Evolutionary conservation across 225 moss, liverwort and hornwort genomes (phyloP).

Genomic region (Pleurozium schreberi): DNA sequence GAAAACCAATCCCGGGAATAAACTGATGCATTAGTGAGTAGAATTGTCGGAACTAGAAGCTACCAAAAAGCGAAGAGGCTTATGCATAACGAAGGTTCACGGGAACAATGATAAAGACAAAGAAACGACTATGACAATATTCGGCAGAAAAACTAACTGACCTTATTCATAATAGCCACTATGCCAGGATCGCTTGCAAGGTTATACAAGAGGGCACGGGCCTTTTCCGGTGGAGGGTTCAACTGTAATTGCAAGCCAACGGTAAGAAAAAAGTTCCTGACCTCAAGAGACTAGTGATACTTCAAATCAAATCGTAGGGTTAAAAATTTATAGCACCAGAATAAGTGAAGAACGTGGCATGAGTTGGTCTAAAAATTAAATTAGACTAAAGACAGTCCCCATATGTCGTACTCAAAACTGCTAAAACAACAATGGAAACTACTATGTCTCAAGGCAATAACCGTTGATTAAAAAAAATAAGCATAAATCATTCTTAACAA

Average conservation of each 20-base stretch:
- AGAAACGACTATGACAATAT: neutral
- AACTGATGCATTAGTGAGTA: neutral
- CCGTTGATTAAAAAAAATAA: neutral
- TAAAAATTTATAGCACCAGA: neutral
- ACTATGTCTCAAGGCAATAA: neutral
- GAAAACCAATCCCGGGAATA: neutral
- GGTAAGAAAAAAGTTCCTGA: neutral
- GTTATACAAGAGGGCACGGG: constrained; percentile 63
- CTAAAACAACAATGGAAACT: neutral
- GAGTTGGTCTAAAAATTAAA: neutral
- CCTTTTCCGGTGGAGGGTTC: constrained; percentile 47
- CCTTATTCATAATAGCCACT: constrained; percentile 78
- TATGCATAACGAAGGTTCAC: neutral
- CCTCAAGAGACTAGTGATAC: neutral
- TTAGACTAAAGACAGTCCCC: neutral
- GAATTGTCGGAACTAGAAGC: neutral
- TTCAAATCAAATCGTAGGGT: neutral
- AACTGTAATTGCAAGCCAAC: constrained; percentile 30
- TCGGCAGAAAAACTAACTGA: neutral
- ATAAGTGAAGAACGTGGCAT: neutral
- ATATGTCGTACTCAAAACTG: neutral
- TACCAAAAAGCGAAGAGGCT: neutral
- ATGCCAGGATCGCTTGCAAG: constrained; percentile 84
- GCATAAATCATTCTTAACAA: neutral
- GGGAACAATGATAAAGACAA: neutral